These are phyloP conservation scores for Podaxis sp. DNA, from an alignment of 768 basidiomycete species.

Conservation along the genomic window DNA sequence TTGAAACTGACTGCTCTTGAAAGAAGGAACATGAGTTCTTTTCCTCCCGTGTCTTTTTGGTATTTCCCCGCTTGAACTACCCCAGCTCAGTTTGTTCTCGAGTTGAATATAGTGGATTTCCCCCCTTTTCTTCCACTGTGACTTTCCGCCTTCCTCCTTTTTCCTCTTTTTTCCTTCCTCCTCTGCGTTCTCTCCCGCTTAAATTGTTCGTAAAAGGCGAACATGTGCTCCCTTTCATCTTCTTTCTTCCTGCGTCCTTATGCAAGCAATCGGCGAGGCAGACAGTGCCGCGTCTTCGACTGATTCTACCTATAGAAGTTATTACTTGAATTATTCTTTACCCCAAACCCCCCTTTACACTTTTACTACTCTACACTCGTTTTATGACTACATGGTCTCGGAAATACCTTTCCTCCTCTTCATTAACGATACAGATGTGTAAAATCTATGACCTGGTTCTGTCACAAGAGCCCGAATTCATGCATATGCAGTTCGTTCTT, in stretches of 20 bases:
- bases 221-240: background rate
- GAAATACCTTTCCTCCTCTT: slow-evolving; percentile 9
- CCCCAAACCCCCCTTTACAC: background rate
- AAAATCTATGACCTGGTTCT: background rate
- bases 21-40: slow-evolving; percentile 6
- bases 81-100: background rate
- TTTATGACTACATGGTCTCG: background rate
- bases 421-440: slow-evolving; percentile 10
- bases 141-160: slow-evolving; percentile 8
- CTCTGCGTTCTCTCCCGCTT: background rate
- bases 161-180: slow-evolving; percentile 9
- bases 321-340: background rate
- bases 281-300: background rate
- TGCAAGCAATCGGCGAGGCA: background rate
- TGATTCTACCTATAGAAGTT: background rate
- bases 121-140: background rate
- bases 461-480: background rate
- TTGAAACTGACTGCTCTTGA: slow-evolving; percentile 16
- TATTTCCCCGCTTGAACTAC: background rate
- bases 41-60: background rate
- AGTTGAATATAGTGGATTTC: background rate
- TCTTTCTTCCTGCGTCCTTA: background rate
- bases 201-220: background rate
- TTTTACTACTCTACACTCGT: background rate
- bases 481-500: background rate